Conservation (phyloP, 805 yeast genomes). For the Cephaloascus albidus region DNA sequence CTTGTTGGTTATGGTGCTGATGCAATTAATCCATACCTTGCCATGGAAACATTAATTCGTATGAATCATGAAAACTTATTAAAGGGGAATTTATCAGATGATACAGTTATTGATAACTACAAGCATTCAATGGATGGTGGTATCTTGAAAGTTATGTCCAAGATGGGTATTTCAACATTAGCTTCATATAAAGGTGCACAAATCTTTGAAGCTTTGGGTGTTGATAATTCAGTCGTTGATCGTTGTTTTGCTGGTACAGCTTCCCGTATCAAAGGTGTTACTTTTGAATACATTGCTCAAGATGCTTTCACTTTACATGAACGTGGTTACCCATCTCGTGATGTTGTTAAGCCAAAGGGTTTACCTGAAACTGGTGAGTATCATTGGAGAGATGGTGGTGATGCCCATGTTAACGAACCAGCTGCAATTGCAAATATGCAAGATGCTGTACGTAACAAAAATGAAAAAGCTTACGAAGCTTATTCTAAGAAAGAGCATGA, state of each 20-base stretch:
- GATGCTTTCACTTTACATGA: slow-evolving; percentile 94
- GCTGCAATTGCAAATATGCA: slow-evolving; percentile 90
- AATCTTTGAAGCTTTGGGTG: slow-evolving; percentile 93
- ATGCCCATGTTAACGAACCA: slow-evolving; percentile 90
- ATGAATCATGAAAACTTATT: slow-evolving; percentile 76
- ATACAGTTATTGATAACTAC: slow-evolving; percentile 64
- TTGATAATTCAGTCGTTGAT: slow-evolving; percentile 91
- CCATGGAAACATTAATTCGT: slow-evolving; percentile 78
- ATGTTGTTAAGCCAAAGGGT: slow-evolving; percentile 58
- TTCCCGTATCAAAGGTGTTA: slow-evolving; percentile 90
- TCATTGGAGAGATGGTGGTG: slow-evolving; percentile 99
- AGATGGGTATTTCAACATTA: slow-evolving; percentile 97
- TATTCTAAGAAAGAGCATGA: slow-evolving; percentile 86
- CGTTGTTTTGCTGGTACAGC: slow-evolving; percentile 97
- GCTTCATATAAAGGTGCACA: slow-evolving; percentile 99
- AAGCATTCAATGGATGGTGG: slow-evolving; percentile 84
- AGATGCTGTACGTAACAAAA: slow-evolving; percentile 97
- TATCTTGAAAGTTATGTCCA: slow-evolving; percentile 93
- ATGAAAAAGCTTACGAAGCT: slow-evolving; percentile 85
- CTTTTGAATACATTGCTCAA: slow-evolving; percentile 92
- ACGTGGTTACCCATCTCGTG: slow-evolving; percentile 79
- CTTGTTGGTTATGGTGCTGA: slow-evolving; percentile 96
- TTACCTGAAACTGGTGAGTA: slow-evolving; percentile 95
- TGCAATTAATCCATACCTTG: slow-evolving; percentile 89
- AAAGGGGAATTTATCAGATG: slow-evolving; percentile 45